These are phyloP conservation scores for Stemphylium lycopersici DNA, from an alignment of 2,329 filamentous ascomycete species.

Conservation along the genomic window DNA sequence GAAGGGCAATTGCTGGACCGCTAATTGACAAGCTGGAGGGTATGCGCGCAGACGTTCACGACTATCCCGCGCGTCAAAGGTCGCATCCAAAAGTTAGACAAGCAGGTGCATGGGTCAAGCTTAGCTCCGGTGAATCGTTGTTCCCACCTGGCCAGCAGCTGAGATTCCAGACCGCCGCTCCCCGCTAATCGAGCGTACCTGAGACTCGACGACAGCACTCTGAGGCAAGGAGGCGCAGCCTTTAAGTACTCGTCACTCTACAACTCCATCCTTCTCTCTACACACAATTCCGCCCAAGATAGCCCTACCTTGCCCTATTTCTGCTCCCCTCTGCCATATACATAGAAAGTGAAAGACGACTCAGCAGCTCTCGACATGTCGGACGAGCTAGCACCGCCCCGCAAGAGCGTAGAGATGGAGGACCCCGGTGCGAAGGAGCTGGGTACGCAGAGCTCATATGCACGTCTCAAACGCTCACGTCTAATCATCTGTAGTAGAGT, in stretches of 20 bases:
- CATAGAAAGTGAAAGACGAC: background rate
- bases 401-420: slow-evolving; percentile 61
- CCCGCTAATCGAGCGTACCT: slow-evolving; percentile 23
- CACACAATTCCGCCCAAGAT: background rate
- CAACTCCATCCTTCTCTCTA: background rate
- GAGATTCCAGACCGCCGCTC: slow-evolving; percentile 23
- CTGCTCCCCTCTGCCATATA: background rate
- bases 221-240: slow-evolving; percentile 28
- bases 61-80: slow-evolving; percentile 25
- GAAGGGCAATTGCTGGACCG: background rate
- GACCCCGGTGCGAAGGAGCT: slow-evolving; percentile 64
- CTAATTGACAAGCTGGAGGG: slow-evolving; percentile 7
- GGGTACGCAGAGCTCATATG: slow-evolving; percentile 48
- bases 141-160: slow-evolving; percentile 19
- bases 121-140: slow-evolving; percentile 33
- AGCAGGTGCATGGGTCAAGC: slow-evolving; percentile 30
- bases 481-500: slow-evolving; percentile 42
- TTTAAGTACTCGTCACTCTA: background rate
- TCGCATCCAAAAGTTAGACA: slow-evolving; percentile 37
- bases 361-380: slow-evolving; percentile 35
- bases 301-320: background rate
- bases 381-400: slow-evolving; percentile 59
- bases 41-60: slow-evolving; percentile 22
- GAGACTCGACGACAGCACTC: slow-evolving; percentile 28
- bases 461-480: background rate